phyloP scores from a whole-genome alignment of 2,329 filamentous ascomycete species.

The Penicillium paneum region DNA sequence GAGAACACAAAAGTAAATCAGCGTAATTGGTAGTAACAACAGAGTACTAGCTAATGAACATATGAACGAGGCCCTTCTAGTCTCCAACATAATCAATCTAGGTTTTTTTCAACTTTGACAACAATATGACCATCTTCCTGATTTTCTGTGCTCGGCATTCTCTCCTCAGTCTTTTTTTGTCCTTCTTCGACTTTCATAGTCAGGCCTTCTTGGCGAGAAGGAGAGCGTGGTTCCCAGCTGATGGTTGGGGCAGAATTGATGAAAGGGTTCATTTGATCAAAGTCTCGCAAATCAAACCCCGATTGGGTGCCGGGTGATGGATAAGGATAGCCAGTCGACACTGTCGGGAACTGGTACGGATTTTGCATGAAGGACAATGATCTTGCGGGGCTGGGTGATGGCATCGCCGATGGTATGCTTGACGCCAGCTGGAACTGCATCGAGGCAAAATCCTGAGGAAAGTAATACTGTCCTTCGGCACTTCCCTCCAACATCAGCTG shows the following conservation, averaged over 20 bases:
- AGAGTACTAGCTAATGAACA: neutral
- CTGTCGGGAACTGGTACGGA: neutral
- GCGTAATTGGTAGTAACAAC: neutral
- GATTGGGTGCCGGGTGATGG: neutral
- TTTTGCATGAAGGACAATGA: constrained; percentile 1
- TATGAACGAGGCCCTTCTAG: neutral
- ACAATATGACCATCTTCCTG: neutral
- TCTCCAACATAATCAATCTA: neutral
- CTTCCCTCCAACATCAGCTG: constrained; percentile 5
- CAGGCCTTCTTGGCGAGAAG: neutral
- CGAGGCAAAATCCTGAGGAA: constrained; percentile 3
- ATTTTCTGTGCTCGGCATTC: neutral
- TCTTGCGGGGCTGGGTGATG: neutral
- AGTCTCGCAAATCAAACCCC: neutral
- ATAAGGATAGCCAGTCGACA: neutral
- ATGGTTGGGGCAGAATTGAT: neutral
- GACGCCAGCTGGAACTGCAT: neutral
- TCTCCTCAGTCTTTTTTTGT: neutral
- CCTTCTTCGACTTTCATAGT: neutral
- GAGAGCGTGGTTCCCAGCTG: constrained; percentile 2
- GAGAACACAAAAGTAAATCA: neutral
- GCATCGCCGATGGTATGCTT: neutral
- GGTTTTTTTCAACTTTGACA: neutral
- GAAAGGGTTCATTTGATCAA: neutral
- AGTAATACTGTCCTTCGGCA: neutral